Base-by-base conservation (phyloP, 495 filamentous ascomycete genomes). In the Aspergillus mulundensis region DNA sequence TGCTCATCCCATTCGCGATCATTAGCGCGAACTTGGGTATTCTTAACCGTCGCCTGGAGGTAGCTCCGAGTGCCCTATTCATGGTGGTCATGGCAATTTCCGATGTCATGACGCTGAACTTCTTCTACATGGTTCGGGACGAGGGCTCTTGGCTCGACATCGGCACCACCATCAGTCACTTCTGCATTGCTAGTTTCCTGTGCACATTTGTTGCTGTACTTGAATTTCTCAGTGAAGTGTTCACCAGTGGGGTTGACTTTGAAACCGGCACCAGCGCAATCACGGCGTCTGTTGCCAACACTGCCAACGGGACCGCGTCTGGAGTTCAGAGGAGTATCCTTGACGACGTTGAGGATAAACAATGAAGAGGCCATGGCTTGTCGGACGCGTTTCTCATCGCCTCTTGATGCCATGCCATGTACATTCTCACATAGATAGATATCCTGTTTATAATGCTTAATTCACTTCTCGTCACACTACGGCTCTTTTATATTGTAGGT, bases 91-190 rank as follows among this genome's bases (percentile, higher is more conserved):
- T 96, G 85, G 86, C 90, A 15, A 82, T 95, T 45, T 89, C 89
- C 48, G 95, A 99, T 69, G 84, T 96, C 43, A 77, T 97, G 63
- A 97, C 95, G 5, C 77, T 99, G 52, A 91, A 94, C 69, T 99
- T 99, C 78, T 99, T 99, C 71, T 99, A 87, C 81, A 86, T 96
- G 66, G 95, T 99, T 7, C 85, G 85, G 53, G 95, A 99, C 66
- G 91, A 97, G 67, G 94, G 95, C 0, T 90, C 85, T 34, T 99
- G 95, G 95, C 73, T 99, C 50, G 95, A 99, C 63, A 99, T 97
- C 64, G 95, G 95, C 45, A 93, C 88, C 30, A 96, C 88, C 1
- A 99, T 99, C 57, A 94, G 82, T 61, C 90, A 96, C 62, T 99
- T 97, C 69, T 82, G 82, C 56, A 97, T 99, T 70, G 92, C 90